Conservation (phyloP, 2,329 filamentous ascomycete genomes). For the Fusarium humuli region DNA sequence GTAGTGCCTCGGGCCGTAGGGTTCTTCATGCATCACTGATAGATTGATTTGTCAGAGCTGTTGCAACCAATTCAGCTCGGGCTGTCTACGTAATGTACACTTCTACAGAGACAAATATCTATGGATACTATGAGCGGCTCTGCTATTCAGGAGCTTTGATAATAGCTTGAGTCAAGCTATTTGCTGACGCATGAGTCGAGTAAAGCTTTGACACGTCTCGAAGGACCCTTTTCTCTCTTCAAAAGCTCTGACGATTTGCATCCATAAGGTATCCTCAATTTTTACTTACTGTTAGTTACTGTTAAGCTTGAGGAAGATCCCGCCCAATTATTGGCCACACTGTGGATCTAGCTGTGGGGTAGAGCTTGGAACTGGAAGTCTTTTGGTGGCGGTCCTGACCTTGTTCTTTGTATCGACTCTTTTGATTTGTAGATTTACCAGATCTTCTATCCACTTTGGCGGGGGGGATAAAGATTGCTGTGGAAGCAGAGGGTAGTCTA, state of each 20-base stretch:
- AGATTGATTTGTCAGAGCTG: conserved; percentile 40
- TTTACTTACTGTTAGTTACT: neutral
- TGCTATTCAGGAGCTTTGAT: neutral
- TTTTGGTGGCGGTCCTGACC: conserved; percentile 35
- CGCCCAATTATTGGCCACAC: conserved; percentile 41
- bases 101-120: neutral
- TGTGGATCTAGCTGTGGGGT: conserved; percentile 44
- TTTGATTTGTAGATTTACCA: conserved; percentile 43
- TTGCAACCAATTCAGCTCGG: conserved; percentile 6
- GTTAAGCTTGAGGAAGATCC: conserved; percentile 29
- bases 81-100: neutral
- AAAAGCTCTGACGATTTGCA: conserved; percentile 16
- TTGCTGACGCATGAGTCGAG: neutral
- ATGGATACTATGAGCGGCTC: neutral
- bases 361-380: conserved; percentile 22
- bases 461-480: conserved; percentile 24
- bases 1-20: conserved; percentile 36
- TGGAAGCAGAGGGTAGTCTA: conserved; percentile 25
- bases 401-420: conserved; percentile 28
- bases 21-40: conserved; percentile 35
- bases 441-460: conserved; percentile 40
- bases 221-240: neutral
- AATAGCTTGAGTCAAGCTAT: neutral
- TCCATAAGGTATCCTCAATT: neutral
- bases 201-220: conserved; percentile 2